phyloP scores from a whole-genome alignment of 2,329 filamentous ascomycete species.

The Chrysoporthe cubensis region DNA sequence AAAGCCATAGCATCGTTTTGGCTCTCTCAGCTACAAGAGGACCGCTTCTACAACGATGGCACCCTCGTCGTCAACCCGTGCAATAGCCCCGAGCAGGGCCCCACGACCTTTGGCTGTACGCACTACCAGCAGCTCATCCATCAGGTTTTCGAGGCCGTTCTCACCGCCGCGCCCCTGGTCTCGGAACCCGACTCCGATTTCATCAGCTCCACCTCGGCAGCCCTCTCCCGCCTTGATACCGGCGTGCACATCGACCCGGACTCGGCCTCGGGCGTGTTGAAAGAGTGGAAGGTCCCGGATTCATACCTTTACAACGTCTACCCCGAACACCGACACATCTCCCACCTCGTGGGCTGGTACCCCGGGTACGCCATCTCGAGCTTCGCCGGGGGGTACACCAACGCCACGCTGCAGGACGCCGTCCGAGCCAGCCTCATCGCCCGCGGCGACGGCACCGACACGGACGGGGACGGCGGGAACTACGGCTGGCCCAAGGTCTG shows the following conservation, averaged over 20 bases:
- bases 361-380: slow-evolving; percentile 56
- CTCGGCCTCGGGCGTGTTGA: slow-evolving; percentile 44
- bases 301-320: slow-evolving; percentile 37
- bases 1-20: slow-evolving; percentile 60
- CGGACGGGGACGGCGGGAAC: slow-evolving; percentile 38
- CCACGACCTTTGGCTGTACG: slow-evolving; percentile 56
- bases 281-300: slow-evolving; percentile 54
- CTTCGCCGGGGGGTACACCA: slow-evolving; percentile 46
- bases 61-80: slow-evolving; percentile 61
- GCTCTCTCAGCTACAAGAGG: slow-evolving; percentile 56
- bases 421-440: slow-evolving; percentile 48
- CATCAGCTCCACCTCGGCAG: slow-evolving; percentile 41
- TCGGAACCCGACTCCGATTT: slow-evolving; percentile 38
- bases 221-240: slow-evolving; percentile 52
- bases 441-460: slow-evolving; percentile 22
- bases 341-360: slow-evolving; percentile 59
- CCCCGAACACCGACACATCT: slow-evolving; percentile 53
- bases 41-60: slow-evolving; percentile 53
- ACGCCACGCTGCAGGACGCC: slow-evolving; percentile 47
- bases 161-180: slow-evolving; percentile 35
- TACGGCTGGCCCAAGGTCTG: slow-evolving; percentile 63
- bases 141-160: slow-evolving; percentile 45
- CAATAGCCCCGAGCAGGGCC: slow-evolving; percentile 61
- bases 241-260: slow-evolving; percentile 49
- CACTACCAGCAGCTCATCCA: slow-evolving; percentile 58